These are phyloP conservation scores for Phytophthora boehmeriae DNA, from an alignment of 352 stramenopile species.

Conservation along the genomic window DNA sequence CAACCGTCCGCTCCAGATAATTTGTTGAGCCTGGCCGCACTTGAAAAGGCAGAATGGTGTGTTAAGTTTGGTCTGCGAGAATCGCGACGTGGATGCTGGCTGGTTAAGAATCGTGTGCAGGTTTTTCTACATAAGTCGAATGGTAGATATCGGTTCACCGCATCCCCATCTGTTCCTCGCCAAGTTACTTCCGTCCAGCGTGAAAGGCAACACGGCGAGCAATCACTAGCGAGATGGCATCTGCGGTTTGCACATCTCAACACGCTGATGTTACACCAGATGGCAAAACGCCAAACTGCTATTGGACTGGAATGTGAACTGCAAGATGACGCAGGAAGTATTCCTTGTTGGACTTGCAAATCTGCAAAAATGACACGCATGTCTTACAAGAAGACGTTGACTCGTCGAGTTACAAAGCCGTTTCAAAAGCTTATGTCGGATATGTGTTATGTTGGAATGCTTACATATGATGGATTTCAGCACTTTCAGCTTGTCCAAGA, in stretches of 20 bases:
- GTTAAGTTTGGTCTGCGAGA: background rate
- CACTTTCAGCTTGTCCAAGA: conserved; percentile 19
- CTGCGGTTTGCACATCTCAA: conserved; percentile 10
- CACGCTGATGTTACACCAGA: background rate
- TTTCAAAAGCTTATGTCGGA: conserved; percentile 23
- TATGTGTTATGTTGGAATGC: conserved; percentile 10
- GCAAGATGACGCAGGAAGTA: background rate
- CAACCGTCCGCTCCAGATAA: conserved; percentile 13
- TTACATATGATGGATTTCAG: conserved; percentile 12
- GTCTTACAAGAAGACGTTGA: conserved; percentile 12
- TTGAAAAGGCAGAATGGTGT: conserved; percentile 12
- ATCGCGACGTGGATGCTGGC: conserved; percentile 5
- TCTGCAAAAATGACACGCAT: conserved; percentile 13
- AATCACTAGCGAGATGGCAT: conserved; percentile 8
- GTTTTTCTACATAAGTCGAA: conserved; percentile 2
- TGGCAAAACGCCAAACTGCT: conserved; percentile 1
- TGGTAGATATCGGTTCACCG: conserved; percentile 6
- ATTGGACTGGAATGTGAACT: background rate
- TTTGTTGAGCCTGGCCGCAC: conserved; percentile 1
- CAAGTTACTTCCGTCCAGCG: background rate
- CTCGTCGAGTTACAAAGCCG: conserved; percentile 1
- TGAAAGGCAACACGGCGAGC: background rate
- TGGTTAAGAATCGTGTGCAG: background rate
- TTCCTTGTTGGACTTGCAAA: background rate
- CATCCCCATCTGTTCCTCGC: background rate